Evolutionary conservation across 1,284 basidiomycete genomes (phyloP).

Genomic region (Fomitopsis palustris): DNA sequence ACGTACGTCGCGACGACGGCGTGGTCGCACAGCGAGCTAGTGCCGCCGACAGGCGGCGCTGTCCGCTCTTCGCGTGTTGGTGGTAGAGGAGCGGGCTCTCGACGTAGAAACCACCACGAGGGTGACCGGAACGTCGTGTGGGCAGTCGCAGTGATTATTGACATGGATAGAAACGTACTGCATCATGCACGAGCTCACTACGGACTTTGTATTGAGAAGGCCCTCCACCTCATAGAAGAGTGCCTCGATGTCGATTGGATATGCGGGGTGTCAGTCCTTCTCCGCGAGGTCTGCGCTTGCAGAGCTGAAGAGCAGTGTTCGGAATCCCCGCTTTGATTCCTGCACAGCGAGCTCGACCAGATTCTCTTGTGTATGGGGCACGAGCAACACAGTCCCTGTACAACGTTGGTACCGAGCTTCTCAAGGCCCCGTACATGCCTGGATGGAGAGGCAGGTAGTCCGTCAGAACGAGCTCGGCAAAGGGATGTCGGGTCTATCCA

Average conservation of each 20-base stretch:
- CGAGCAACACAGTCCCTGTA: slow-evolving; percentile 19
- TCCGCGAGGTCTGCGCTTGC: slow-evolving; percentile 19
- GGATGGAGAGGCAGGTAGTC: neutral
- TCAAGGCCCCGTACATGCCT: neutral
- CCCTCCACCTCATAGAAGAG: slow-evolving; percentile 20
- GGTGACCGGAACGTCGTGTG: no score
- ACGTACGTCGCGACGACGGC: slow-evolving; percentile 18
- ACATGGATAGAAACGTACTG: neutral
- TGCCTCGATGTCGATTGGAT: slow-evolving; percentile 22
- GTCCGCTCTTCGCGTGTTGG: slow-evolving; percentile 19
- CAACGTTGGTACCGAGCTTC: neutral
- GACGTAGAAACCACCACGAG: slow-evolving; percentile 19
- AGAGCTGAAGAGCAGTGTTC: slow-evolving; percentile 21
- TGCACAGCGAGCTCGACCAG: slow-evolving; percentile 19
- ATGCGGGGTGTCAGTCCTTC: slow-evolving; percentile 16
- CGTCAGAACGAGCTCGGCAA: neutral
- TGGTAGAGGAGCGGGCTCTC: slow-evolving; percentile 23
- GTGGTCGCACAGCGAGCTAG: slow-evolving; percentile 22
- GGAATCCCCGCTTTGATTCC: slow-evolving; percentile 16
- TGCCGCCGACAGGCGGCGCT: neutral
- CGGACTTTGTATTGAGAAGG: no score
- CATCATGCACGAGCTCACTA: slow-evolving; percentile 19
- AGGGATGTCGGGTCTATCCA: neutral
- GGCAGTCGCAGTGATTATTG: neutral
- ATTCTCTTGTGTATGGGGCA: slow-evolving; percentile 21